These are phyloP conservation scores for Alnus rubra DNA, from an alignment of 306 rosid species.

Conservation along the genomic window DNA sequence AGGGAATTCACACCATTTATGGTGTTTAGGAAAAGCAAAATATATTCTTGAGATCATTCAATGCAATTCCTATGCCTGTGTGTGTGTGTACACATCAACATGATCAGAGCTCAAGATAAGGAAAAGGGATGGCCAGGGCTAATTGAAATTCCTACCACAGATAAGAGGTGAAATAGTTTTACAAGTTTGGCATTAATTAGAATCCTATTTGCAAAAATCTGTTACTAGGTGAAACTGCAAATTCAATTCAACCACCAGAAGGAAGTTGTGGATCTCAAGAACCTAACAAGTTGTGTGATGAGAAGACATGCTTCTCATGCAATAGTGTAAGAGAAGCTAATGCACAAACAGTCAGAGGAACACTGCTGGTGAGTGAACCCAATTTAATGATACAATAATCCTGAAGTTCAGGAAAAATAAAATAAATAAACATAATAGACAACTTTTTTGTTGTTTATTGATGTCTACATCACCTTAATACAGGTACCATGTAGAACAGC, in stretches of 20 bases:
- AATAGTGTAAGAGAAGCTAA: slow-evolving; percentile 70
- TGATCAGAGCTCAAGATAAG: slow-evolving; percentile 14
- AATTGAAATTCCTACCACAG: slow-evolving; percentile 12
- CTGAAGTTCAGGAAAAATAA: slow-evolving; percentile 7
- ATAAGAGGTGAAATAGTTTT: slow-evolving; percentile 13
- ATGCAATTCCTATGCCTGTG: not conserved
- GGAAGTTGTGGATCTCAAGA: slow-evolving; percentile 62
- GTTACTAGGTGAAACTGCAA: slow-evolving; percentile 72
- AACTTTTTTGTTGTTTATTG: slow-evolving; percentile 8
- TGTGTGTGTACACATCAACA: not conserved
- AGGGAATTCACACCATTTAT: no score
- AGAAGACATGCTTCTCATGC: slow-evolving; percentile 70
- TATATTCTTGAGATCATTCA: slow-evolving; percentile 4
- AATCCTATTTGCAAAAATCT: slow-evolving; percentile 16
- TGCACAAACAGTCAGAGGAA: slow-evolving; percentile 81
- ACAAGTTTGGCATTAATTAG: slow-evolving; percentile 19
- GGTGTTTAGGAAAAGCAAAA: not conserved
- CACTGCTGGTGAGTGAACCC: slow-evolving; percentile 64
- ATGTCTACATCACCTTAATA: slow-evolving; percentile 21
- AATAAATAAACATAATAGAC: slow-evolving; percentile 16
- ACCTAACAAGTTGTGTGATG: slow-evolving; percentile 50
- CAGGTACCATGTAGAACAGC: slow-evolving; percentile 96
- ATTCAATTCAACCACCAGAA: slow-evolving; percentile 66
- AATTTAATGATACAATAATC: not conserved
- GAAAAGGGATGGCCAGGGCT: slow-evolving; percentile 7